Conservation (phyloP, 2,329 filamentous ascomycete species). For the Aspergillus transmontanensis region DNA sequence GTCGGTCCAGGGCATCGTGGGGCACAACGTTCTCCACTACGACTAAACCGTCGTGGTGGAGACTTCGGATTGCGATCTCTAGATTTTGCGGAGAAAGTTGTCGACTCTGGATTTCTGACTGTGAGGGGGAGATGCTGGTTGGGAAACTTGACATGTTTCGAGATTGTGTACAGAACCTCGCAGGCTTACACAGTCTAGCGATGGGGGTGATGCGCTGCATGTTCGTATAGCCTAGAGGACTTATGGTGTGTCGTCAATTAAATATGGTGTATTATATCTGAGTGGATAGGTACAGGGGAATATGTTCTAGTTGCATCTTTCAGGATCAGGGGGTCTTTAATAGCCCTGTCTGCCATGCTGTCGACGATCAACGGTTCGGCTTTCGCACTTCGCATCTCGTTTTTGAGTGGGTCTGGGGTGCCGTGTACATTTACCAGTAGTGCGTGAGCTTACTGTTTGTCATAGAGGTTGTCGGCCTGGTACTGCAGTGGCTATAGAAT, state of each 20-base stretch:
- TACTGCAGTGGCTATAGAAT: neutral
- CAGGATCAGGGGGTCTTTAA: neutral
- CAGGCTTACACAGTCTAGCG: neutral
- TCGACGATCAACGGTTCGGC: neutral
- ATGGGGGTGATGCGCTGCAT: neutral
- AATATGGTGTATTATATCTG: neutral
- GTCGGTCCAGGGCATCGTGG: constrained; percentile 53
- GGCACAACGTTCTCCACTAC: constrained; percentile 58
- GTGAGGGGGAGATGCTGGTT: constrained; percentile 44
- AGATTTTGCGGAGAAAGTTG: constrained; percentile 53
- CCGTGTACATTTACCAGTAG: neutral
- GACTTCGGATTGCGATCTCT: constrained; percentile 55
- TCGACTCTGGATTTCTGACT: constrained; percentile 42
- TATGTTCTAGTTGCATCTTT: neutral
- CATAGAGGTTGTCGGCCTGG: too few species aligned
- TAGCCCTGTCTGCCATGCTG: neutral
- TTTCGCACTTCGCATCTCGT: neutral
- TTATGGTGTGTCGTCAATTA: neutral
- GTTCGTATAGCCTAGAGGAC: neutral
- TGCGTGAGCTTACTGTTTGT: neutral
- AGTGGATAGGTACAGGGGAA: neutral
- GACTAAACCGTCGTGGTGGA: constrained; percentile 59
- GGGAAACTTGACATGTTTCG: constrained; percentile 20
- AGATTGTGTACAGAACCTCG: neutral
- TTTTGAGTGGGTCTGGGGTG: neutral